Evolutionary conservation across 495 filamentous ascomycete species (phyloP), one percentile per base, ranked within the genome.

Genomic region (Cercophora sp.): DNA sequence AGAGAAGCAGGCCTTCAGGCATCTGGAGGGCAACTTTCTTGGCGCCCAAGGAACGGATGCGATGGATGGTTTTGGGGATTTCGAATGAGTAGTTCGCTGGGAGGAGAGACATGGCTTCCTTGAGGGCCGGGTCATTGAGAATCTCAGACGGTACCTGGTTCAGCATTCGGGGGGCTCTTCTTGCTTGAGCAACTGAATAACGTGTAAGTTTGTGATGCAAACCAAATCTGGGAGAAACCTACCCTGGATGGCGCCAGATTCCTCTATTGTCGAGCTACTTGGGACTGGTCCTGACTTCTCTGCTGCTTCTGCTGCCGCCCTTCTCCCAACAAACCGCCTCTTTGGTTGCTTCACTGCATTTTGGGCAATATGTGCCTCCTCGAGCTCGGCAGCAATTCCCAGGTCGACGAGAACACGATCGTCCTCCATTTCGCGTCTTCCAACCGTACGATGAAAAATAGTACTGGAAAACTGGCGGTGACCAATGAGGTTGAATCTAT

Each of bases 41-140:
- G 0, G 91, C 85, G 2, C 76, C 79, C 11, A 85, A 80, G 8
- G 82, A 83, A 35, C 90, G 89, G 61, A 99, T 89, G 23, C 91
- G 84, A 68, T 96, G 90, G 63, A 99, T 93, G 2, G 93, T 97
- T 68, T 99, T 97, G 63, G 87, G 93, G 46, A 99, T 91, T 70
- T 99, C 93, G 65, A 99, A 99, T 36, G 87, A 89, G 76, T 97
- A 99, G 74, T 99, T 97, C 15, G 81, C 70, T 2, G 93, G 93
- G 5, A 99, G 84, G 16, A 96, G 81, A 3, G 81, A 75, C 40
- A 97, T 91, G 2, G 93, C 93, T 13, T 81, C 86, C 70, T 90
- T 89, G 57, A 99, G 87, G n/a, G 87, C 88, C 35, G 83, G 73
- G 65, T 97, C 89, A 51, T 93, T 73, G 19, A 93, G 76, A 55